A percentile compares a stretch with the other conserved stretches of the same genome.
These are phyloP conservation scores for Colletotrichum sidae DNA, from an alignment of 2,329 filamentous ascomycete genomes.

Conservation along the genomic window DNA sequence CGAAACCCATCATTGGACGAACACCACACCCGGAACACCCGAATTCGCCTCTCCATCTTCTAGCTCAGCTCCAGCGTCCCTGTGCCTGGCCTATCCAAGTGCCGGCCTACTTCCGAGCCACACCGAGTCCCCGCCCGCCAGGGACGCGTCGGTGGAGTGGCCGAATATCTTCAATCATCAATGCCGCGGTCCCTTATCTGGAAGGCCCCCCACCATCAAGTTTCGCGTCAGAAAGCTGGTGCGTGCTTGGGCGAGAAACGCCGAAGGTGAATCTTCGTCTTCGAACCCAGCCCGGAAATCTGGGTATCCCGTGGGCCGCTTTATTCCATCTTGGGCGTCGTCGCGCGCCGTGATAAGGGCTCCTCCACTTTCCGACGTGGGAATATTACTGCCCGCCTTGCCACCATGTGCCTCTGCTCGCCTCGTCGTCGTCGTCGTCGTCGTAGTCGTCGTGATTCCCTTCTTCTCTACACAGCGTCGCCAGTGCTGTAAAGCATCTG, in stretches of 20 bases:
- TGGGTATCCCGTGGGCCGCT: constrained; percentile 18
- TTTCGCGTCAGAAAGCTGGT: constrained; percentile 30
- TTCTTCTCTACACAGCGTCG: constrained; percentile 12
- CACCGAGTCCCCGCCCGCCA: constrained; percentile 22
- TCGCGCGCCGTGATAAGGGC: constrained; percentile 30
- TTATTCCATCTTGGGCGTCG: constrained; percentile 9
- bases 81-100: constrained; percentile 27
- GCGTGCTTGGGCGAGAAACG: constrained; percentile 26
- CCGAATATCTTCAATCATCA: constrained; percentile 28
- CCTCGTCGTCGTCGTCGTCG: constrained; percentile 3
- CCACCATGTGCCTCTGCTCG: constrained; percentile 17
- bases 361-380: constrained; percentile 35
- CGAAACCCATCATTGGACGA: constrained; percentile 15
- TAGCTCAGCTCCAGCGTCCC: constrained; percentile 32
- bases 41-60: constrained; percentile 28
- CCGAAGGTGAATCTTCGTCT: not conserved
- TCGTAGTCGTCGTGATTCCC: constrained; percentile 8
- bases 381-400: constrained; percentile 31
- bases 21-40: constrained; percentile 17
- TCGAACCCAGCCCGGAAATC: constrained; percentile 18
- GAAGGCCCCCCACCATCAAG: constrained; percentile 26
- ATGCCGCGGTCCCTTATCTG: constrained; percentile 30
- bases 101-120: constrained; percentile 35
- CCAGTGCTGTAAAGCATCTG: constrained; percentile 26
- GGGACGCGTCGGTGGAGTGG: constrained; percentile 29